These are phyloP conservation scores for Funneliformis mosseae DNA, from an alignment of 192 early-diverging fungal genomes.

Conservation along the genomic window DNA sequence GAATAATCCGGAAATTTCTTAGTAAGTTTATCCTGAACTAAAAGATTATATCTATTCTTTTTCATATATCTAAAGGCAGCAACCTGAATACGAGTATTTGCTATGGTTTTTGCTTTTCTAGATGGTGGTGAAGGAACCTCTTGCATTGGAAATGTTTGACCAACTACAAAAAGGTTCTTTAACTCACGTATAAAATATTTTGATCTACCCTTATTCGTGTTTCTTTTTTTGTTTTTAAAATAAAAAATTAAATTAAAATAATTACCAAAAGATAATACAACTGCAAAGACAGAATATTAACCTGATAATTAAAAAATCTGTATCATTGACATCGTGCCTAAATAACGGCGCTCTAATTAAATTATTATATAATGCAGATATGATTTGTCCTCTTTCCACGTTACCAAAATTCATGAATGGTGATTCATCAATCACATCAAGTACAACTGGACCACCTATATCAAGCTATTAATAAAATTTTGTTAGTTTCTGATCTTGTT, in stretches of 20 bases:
- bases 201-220: conserved; percentile 74
- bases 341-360: conserved; percentile 93
- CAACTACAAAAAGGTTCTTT: conserved; percentile 79
- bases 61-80: conserved; percentile 86
- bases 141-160: conserved; percentile 91
- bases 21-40: conserved; percentile 77
- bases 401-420: conserved; percentile 97
- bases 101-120: conserved; percentile 83
- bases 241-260: neutral
- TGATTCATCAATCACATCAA: conserved; percentile 88
- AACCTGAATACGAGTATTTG: conserved; percentile 87
- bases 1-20: conserved; percentile 84
- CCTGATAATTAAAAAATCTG: conserved; percentile 87
- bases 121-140: conserved; percentile 96
- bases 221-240: conserved; percentile 34
- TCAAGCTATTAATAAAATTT: conserved; percentile 48
- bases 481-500: neutral
- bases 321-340: conserved; percentile 63
- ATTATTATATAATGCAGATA: conserved; percentile 92
- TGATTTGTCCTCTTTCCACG: conserved; percentile 85
- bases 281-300: neutral
- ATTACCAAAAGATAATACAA: neutral
- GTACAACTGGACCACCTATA: conserved; percentile 80
- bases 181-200: conserved; percentile 89
- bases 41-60: conserved; percentile 70